Evolutionary conservation across 2,329 filamentous ascomycete species (phyloP).

Genomic region (Xylaria sp.): DNA sequence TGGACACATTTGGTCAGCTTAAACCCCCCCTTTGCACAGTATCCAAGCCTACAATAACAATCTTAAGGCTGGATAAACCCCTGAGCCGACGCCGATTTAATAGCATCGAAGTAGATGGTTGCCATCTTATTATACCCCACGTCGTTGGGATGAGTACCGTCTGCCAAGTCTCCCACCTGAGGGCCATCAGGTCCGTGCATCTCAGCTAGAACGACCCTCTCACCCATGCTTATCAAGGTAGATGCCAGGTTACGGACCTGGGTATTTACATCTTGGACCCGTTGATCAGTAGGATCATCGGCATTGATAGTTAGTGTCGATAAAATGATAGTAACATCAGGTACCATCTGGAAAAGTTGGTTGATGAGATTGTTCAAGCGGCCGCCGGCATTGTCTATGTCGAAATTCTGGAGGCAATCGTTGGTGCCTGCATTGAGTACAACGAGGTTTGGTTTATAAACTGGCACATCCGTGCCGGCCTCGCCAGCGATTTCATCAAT

Average conservation of each 20-base stretch:
- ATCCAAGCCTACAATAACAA: background rate
- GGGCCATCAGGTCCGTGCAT: background rate
- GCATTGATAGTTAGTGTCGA: background rate
- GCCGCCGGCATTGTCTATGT: background rate
- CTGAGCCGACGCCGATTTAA: background rate
- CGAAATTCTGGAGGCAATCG: slow-evolving; percentile 2
- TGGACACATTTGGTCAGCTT: background rate
- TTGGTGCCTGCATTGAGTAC: slow-evolving; percentile 4
- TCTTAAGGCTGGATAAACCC: background rate
- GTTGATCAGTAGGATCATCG: background rate
- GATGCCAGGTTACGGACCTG: background rate
- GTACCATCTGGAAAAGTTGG: background rate
- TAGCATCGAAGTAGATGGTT: background rate
- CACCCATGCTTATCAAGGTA: background rate
- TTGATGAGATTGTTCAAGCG: background rate
- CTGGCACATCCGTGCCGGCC: background rate
- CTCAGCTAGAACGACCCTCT: background rate
- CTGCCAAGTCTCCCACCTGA: background rate
- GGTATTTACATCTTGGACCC: background rate
- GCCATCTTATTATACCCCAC: slow-evolving; percentile 9
- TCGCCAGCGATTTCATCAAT: background rate
- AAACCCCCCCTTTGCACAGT: background rate
- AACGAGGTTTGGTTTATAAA: background rate
- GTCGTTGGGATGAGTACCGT: slow-evolving; percentile 4
- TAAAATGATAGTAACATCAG: background rate